Evolutionary conservation across 495 filamentous ascomycete genomes (phyloP).

Genomic region (Parathielavia appendiculata): DNA sequence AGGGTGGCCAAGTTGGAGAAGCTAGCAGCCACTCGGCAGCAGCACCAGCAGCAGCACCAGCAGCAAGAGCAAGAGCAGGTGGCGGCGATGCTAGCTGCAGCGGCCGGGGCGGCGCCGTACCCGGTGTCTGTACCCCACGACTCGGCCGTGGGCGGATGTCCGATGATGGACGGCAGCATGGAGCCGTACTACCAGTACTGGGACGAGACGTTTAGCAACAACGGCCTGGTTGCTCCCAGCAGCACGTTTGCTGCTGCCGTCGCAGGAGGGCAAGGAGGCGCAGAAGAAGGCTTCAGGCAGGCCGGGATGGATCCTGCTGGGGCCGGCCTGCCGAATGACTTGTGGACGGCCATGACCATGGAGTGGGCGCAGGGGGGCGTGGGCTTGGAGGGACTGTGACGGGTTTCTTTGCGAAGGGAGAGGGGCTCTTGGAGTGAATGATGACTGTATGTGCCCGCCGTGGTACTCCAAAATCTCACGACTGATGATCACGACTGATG

Average conservation of each 20-base stretch:
- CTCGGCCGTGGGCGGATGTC: slow-evolving; percentile 28
- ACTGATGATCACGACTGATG: no score
- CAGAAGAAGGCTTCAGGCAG: background rate
- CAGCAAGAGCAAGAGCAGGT: slow-evolving; percentile 8
- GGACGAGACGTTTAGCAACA: slow-evolving; percentile 32
- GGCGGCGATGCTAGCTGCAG: no score
- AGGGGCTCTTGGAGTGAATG: no score
- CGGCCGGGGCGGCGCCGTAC: background rate
- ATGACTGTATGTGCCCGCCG: no score
- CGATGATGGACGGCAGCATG: slow-evolving; percentile 45
- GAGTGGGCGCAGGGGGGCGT: slow-evolving; percentile 17
- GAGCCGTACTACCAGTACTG: slow-evolving; percentile 39
- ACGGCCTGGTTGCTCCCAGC: background rate
- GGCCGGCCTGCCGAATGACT: slow-evolving; percentile 12
- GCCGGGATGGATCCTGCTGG: background rate
- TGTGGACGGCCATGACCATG: slow-evolving; percentile 26
- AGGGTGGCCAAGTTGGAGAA: slow-evolving; percentile 34
- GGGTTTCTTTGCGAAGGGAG: no score
- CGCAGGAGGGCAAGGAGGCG: background rate
- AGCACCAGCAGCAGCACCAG: no score
- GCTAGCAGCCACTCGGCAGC: background rate
- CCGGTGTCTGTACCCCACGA: slow-evolving; percentile 4
- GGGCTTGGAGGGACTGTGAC: background rate
- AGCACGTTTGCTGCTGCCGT: no score
- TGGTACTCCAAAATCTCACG: no score